A percentile compares a stretch with the other conserved stretches of the same genome.
phyloP scores from a whole-genome alignment of 805 yeast genomes.

The Cyberlindnera japonica region DNA sequence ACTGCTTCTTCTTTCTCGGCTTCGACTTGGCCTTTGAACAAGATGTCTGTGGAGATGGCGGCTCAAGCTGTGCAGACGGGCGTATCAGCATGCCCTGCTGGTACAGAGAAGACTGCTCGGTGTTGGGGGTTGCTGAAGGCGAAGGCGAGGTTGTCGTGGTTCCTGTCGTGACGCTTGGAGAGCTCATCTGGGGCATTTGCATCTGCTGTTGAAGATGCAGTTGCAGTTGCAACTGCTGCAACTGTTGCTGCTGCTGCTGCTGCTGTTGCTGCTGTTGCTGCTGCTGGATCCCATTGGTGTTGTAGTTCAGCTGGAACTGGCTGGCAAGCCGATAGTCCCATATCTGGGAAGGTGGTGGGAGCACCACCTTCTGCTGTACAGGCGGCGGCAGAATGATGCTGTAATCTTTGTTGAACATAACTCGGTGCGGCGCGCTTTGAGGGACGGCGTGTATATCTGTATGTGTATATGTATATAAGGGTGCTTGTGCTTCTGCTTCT shows the following conservation, averaged over 20 bases:
- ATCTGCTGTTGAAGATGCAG: conserved; percentile 11
- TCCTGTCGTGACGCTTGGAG: conserved; percentile 1
- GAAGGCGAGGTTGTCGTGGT: conserved; percentile 11
- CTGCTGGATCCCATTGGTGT: conserved; percentile 9
- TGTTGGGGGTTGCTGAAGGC: conserved; percentile 8
- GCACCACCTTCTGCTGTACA: conserved; percentile 16
- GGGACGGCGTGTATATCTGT: too few relatives aligned
- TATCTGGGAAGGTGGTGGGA: conserved; percentile 18
- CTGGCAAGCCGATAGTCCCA: conserved; percentile 13
- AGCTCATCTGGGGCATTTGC: conserved; percentile 15
- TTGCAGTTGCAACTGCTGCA: conserved; percentile 2
- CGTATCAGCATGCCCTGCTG: conserved; percentile 1
- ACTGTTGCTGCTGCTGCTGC: conserved; percentile 8
- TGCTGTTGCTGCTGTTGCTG: conserved; percentile 5
- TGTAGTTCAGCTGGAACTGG: conserved; percentile 11
- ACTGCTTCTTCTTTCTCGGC: conserved; percentile 64
- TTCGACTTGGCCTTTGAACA: too few relatives aligned
- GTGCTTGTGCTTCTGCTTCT: too few relatives aligned
- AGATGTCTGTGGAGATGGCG: too few relatives aligned
- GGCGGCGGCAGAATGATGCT: conserved; percentile 21
- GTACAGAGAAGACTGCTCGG: conserved; percentile 4
- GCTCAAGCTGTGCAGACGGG: too few relatives aligned
- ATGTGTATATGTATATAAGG: too few relatives aligned
- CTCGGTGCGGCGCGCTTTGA: too few relatives aligned
- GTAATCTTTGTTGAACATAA: conserved; percentile 13